phyloP scores from a whole-genome alignment of 208 protist species.

The Crithidia acanthocephali region DNA sequence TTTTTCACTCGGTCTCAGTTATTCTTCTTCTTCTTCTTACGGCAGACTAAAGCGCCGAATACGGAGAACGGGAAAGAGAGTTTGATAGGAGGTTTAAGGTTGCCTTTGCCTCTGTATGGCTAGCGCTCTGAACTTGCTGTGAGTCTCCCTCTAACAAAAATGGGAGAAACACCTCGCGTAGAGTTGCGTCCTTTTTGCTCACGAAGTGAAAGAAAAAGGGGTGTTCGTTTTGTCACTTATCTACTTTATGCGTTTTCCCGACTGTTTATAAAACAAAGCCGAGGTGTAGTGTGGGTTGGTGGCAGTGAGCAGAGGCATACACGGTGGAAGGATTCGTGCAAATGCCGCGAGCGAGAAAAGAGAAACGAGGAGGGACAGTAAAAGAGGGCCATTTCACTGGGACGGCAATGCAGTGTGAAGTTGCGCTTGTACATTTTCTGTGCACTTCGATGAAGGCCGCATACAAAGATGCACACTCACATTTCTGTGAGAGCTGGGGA shows the following conservation, averaged over 20 bases:
- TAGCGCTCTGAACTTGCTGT: neutral
- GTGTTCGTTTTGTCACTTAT: neutral
- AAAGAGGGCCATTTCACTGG: too few relatives aligned
- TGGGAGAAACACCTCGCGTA: neutral
- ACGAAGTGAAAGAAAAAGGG: neutral
- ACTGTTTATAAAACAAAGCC: conserved; percentile 3
- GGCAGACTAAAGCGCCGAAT: too few relatives aligned
- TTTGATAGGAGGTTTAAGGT: neutral
- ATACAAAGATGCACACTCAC: too few relatives aligned
- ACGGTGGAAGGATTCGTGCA: too few relatives aligned
- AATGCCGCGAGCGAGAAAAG: too few relatives aligned
- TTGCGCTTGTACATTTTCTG: too few relatives aligned
- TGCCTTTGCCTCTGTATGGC: neutral
- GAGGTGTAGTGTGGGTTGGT: too few relatives aligned
- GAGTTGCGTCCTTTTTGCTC: neutral
- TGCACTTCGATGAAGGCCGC: too few relatives aligned
- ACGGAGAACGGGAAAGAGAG: neutral
- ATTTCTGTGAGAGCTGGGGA: too few relatives aligned
- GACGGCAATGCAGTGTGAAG: too few relatives aligned
- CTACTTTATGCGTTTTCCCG: conserved; percentile 7
- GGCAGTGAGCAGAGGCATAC: too few relatives aligned
- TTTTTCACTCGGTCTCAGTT: neutral
- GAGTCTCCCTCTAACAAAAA: conserved; percentile 9
- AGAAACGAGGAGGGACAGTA: too few relatives aligned
- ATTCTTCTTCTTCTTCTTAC: neutral